Evolutionary conservation across 495 filamentous ascomycete genomes (phyloP), one percentile per base, ranked within the genome.

Genomic region (Aspergillus heteromorphus): DNA sequence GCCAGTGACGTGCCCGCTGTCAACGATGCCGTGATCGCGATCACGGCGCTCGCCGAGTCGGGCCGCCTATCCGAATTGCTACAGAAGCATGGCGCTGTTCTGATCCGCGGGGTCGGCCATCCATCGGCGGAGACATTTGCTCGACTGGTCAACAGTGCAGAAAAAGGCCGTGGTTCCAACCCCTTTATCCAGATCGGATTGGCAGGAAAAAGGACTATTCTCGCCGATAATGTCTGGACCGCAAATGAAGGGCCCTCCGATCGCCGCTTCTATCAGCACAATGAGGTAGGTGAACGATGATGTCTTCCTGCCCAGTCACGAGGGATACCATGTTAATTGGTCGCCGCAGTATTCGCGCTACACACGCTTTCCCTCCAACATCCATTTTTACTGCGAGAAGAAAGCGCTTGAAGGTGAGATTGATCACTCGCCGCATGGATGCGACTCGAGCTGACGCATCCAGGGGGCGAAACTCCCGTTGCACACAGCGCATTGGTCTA

Each of bases 211-310:
- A 4, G 45, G 6, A 48, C 23, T 23, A 9, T 48, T 9, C 18
- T 48, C 18, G 45, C 13, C 11, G 45, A 48, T 23, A 48, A 48
- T 48, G n/a, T 48, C 9, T 48, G 45, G 45, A 48, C 45, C 4
- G 45, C 45, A 9, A 48, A 48, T 16, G 45, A 48, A 30, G 45
- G 45, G 18, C 45, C 45, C 13, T 34, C 45, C 0, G 45, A 48
- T 48, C 45, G 23, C 16, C 23, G 45, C 14, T 48, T 48, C 45
- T 48, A 48, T 18, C 45, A 48, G 45, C 45, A 48, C 16, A 48
- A 48, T 48, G 45, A 48, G 45, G 45, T 48, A 48, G 23, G 3
- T 23, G 2, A 13, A 2, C 25, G 6, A 10, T 48, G 17, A 20
- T 47, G 6, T 16, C 7, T 23, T 23, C 19, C 9, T 2, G 9